A percentile compares a stretch with the other conserved stretches of the same genome.
Conservation (phyloP, 352 stramenopile genomes). For the Phytophthora aleatoria region DNA sequence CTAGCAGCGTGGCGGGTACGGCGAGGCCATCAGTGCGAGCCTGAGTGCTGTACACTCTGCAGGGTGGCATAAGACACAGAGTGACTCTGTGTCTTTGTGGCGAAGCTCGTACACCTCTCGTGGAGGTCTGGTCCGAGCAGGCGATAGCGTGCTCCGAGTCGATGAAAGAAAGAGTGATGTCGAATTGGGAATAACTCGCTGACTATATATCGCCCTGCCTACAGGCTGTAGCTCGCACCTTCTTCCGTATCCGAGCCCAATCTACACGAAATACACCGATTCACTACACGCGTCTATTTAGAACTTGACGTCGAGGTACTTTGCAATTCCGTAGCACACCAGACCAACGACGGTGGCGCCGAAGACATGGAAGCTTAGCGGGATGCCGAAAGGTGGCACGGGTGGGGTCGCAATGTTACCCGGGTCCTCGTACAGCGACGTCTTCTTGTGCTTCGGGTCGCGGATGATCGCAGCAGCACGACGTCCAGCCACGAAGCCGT, state of each 20-base stretch:
- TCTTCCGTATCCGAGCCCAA: too few relatives aligned
- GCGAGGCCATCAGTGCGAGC: too few relatives aligned
- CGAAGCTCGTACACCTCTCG: too few relatives aligned
- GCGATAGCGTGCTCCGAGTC: background rate
- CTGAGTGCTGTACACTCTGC: too few relatives aligned
- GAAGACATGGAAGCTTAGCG: conserved; percentile 66
- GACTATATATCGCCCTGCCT: conserved; percentile 3
- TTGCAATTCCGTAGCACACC: conserved; percentile 65
- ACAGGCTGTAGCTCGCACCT: background rate
- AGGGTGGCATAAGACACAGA: too few relatives aligned
- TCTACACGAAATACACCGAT: conserved; percentile 9
- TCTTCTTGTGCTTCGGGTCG: conserved; percentile 74
- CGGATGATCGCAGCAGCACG: conserved; percentile 79
- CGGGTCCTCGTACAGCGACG: conserved; percentile 80
- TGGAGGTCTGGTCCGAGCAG: background rate
- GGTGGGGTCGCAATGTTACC: conserved; percentile 76
- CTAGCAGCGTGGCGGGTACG: too few relatives aligned
- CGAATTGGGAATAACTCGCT: conserved; percentile 16
- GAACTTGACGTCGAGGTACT: conserved; percentile 61
- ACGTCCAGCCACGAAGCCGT: conserved; percentile 85
- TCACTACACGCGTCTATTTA: conserved; percentile 26
- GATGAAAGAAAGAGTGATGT: conserved; percentile 7
- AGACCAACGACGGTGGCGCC: conserved; percentile 55
- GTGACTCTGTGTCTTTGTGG: too few relatives aligned
- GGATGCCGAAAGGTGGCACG: conserved; percentile 77